phyloP scores from a whole-genome alignment of 305 asterid genomes.

The Withania somnifera region DNA sequence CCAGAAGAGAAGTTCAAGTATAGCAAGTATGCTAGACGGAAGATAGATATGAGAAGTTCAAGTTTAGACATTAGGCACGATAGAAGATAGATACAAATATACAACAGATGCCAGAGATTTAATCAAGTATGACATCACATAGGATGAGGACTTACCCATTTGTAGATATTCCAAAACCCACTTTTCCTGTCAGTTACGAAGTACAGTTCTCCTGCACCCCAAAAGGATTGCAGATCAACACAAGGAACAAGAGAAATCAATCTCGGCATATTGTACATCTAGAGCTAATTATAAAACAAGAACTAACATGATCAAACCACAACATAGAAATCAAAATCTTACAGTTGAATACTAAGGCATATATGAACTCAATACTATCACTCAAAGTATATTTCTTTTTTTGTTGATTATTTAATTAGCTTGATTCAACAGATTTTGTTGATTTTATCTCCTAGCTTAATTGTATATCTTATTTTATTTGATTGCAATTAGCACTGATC shows the following conservation, averaged over 20 bases:
- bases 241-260: neutral
- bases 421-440: neutral
- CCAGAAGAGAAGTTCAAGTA: neutral
- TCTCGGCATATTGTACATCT: neutral
- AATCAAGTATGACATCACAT: neutral
- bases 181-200: slow-evolving; percentile 72
- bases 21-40: neutral
- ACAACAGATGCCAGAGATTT: neutral
- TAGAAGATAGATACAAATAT: neutral
- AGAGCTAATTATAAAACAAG: neutral
- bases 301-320: neutral
- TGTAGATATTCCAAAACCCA: slow-evolving; percentile 94
- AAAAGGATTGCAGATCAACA: neutral
- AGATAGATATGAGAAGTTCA: neutral
- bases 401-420: neutral
- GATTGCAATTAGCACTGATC: neutral
- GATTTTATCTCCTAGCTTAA: neutral
- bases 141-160: slow-evolving; percentile 56
- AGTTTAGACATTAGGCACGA: neutral
- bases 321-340: neutral
- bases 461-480: neutral
- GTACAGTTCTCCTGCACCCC: slow-evolving; percentile 75
- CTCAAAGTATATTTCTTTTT: neutral
- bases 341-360: neutral
- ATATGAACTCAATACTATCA: neutral